A percentile compares a stretch with the other conserved stretches of the same genome.
phyloP scores from a whole-genome alignment of 1,284 basidiomycete genomes.

The Inonotus obliquus region DNA sequence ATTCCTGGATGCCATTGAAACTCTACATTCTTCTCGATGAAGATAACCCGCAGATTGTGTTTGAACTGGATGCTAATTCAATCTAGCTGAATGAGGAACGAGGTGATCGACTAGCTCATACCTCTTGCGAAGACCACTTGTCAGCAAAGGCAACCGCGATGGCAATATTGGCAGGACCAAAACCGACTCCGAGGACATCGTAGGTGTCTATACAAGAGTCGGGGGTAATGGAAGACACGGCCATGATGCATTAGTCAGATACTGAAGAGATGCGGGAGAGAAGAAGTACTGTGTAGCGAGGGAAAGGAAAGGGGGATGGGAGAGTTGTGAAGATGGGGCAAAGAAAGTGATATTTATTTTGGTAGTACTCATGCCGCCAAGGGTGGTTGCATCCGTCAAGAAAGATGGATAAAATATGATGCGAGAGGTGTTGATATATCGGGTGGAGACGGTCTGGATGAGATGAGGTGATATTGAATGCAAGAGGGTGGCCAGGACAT shows the following conservation, averaged over 20 bases:
- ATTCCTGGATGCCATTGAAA: slow-evolving; percentile 58
- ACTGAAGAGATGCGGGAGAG: not conserved
- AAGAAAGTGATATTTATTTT: not conserved
- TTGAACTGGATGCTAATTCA: not conserved
- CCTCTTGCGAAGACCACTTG: slow-evolving; percentile 26
- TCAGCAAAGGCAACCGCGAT: slow-evolving; percentile 52
- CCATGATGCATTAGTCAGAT: not conserved
- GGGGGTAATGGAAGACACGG: not conserved
- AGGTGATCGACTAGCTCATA: not conserved
- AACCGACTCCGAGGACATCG: slow-evolving; percentile 52
- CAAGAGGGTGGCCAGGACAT: not conserved
- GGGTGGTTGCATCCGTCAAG: not conserved
- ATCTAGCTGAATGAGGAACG: not conserved
- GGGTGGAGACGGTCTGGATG: not conserved
- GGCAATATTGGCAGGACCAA: slow-evolving; percentile 56
- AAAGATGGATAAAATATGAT: not conserved
- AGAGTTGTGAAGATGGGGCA: not conserved
- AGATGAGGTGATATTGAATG: not conserved
- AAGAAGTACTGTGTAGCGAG: not conserved
- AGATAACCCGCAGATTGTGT: slow-evolving; percentile 36
- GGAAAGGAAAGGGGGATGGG: not conserved
- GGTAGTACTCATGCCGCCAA: not conserved
- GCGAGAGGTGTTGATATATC: not conserved
- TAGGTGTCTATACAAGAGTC: slow-evolving; percentile 23
- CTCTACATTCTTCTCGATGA: slow-evolving; percentile 46